Percentiles rank a stretch among this genome's conserved stretches.
phyloP scores from a whole-genome alignment of 2,329 filamentous ascomycete genomes.

The Curvularia eragrostidis region DNA sequence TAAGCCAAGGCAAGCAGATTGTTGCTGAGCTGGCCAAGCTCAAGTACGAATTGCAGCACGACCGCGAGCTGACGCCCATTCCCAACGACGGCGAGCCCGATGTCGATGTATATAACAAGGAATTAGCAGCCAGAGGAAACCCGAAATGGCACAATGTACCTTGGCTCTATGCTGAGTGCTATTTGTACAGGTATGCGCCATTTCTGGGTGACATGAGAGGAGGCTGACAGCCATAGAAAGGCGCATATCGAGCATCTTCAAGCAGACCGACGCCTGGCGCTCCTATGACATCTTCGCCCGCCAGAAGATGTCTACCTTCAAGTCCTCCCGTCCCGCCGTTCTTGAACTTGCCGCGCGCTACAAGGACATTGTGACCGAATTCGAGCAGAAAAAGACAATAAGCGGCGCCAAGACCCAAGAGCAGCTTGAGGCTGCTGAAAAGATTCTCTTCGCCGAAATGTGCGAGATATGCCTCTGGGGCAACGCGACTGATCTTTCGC shows the following conservation, averaged over 20 bases:
- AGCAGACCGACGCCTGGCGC: slow-evolving; percentile 81
- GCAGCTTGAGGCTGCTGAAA: slow-evolving; percentile 71
- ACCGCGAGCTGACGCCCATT: slow-evolving; percentile 78
- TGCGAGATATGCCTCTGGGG: slow-evolving; percentile 97
- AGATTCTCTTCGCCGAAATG: slow-evolving; percentile 86
- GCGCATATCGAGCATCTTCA: slow-evolving; percentile 81
- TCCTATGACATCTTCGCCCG: slow-evolving; percentile 86
- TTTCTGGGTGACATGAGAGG: no score
- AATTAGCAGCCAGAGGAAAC: slow-evolving; percentile 75
- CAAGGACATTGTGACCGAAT: slow-evolving; percentile 72
- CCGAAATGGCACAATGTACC: slow-evolving; percentile 83
- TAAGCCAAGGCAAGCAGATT: slow-evolving; percentile 84
- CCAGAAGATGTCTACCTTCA: slow-evolving; percentile 92
- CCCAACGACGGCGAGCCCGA: slow-evolving; percentile 78
- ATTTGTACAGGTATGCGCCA: slow-evolving; percentile 74
- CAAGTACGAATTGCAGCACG: slow-evolving; percentile 95
- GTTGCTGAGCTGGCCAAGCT: slow-evolving; percentile 78
- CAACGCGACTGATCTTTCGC: slow-evolving; percentile 91
- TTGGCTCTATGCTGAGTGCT: slow-evolving; percentile 95
- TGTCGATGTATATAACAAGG: slow-evolving; percentile 82
- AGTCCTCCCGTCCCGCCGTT: slow-evolving; percentile 85
- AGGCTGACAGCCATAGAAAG: slow-evolving; percentile 56
- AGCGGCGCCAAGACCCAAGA: slow-evolving; percentile 54
- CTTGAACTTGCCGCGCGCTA: slow-evolving; percentile 82
- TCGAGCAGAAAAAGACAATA: slow-evolving; percentile 61